Base-by-base conservation (phyloP, 352 stramenopile genomes). In the Phytophthora cajani region DNA sequence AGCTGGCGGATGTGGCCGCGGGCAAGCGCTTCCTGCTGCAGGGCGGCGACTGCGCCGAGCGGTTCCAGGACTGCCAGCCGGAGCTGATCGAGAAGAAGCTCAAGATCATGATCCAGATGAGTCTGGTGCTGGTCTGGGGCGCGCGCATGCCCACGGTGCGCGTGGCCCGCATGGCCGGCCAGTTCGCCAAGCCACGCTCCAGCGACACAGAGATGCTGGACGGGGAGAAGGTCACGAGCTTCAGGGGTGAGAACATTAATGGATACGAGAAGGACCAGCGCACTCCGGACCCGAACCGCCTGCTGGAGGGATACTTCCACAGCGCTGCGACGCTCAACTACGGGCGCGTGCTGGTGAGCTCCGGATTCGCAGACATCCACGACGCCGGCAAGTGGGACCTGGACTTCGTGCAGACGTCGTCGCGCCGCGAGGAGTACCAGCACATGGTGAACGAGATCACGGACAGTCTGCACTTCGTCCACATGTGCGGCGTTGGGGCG, bases 241-340 rank as follows among this genome's bases (percentile, higher is more conserved):
- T 99, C 85, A 89, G 97, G 47, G 98, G 98, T 16, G 98, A 99
- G 74, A 99, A 99, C 78, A 97, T 99, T 69, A 99, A 99, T 79
- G 84, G 84, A 0, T 98, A 98, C 77, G 94, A 95, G 57, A 87
- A 90, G 42, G 91, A 98, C 62, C 85, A 97, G 50, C 94, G 98
- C 46, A 83, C 85, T 47, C 97, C 98, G 33, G 92, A 99, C 78
- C 97, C 98, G 21, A 81, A 85, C 23, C 88, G 97, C 30, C 96
- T 99, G 79, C 78, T 99, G 5, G 78, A 98, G 27, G 97, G 97
- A 46, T 99, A 99, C 82, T 97, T 99, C 75, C 98, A 99, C 78
- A 98, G 87, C 70, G 95, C 95, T 6, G 86, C 98, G 64, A 99
- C 98, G 16, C 83, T 99, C 19, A 99, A 99, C 83, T 99, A 99